These are phyloP conservation scores for Triticum monococcum DNA, from an alignment of 176 grass and related monocot genomes.

Conservation along the genomic window DNA sequence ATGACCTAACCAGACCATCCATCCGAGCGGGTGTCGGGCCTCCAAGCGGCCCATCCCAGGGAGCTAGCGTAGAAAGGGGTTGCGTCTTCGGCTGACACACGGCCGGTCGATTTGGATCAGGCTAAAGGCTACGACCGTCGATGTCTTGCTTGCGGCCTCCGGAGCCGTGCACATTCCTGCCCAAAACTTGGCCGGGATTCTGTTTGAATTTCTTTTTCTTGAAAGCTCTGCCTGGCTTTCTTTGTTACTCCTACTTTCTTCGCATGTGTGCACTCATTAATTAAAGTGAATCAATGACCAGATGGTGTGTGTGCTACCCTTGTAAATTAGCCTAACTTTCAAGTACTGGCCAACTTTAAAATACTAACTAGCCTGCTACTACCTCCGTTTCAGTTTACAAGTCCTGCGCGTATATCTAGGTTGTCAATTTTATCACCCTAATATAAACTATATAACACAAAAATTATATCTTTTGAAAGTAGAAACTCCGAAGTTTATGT, in stretches of 20 bases:
- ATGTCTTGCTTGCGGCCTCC: no score
- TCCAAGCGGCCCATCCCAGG: constrained; percentile 2
- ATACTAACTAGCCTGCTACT: not conserved
- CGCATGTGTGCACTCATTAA: not conserved
- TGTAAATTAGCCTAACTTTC: not conserved
- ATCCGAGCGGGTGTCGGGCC: not conserved
- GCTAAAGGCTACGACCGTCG: not conserved
- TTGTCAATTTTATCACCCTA: no score
- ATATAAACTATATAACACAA: no score
- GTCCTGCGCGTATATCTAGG: no score
- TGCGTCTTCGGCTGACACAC: not conserved
- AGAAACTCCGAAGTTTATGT: no score
- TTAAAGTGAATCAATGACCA: not conserved
- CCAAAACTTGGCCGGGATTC: not conserved
- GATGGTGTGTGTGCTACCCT: not conserved
- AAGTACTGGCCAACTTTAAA: not conserved
- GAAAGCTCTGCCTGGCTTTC: not conserved
- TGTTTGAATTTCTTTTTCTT: not conserved
- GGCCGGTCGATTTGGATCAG: not conserved
- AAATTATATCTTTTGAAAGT: no score
- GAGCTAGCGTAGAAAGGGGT: not conserved
- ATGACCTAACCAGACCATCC: constrained; percentile 7
- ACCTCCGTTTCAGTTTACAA: no score
- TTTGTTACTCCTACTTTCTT: not conserved
- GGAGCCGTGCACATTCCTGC: not conserved